Evolutionary conservation across 176 grass and related monocot genomes (phyloP).

Genomic region (Triticum monococcum): DNA sequence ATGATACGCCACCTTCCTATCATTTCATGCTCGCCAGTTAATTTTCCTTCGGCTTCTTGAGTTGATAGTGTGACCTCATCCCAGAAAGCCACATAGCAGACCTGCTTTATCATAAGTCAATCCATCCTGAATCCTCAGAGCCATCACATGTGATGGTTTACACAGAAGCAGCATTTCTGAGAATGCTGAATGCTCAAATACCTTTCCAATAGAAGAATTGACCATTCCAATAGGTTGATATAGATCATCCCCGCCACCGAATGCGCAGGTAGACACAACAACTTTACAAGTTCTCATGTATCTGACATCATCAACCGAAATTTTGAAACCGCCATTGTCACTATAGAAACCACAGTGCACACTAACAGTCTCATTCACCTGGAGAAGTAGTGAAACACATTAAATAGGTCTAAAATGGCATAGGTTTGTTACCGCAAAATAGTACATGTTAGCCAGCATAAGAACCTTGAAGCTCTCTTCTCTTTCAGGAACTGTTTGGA

Average conservation of each 20-base stretch:
- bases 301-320: conserved; percentile 61
- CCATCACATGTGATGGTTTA: conserved; percentile 1
- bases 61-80: conserved; percentile 70
- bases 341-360: conserved; percentile 84
- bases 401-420: background rate
- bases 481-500: conserved; percentile 72
- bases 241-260: conserved; percentile 93
- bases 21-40: conserved; percentile 59
- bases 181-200: conserved; percentile 28
- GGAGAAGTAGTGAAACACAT: conserved; percentile 26
- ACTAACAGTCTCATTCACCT: conserved; percentile 51
- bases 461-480: conserved; percentile 92
- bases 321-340: conserved; percentile 89
- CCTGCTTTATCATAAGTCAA: conserved; percentile 47
- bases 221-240: conserved; percentile 98
- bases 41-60: conserved; percentile 80
- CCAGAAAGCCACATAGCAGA: conserved; percentile 95
- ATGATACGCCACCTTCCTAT: conserved; percentile 82
- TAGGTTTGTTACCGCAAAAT: background rate
- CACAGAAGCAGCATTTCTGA: background rate
- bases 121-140: background rate
- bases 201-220: conserved; percentile 69
- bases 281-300: conserved; percentile 79
- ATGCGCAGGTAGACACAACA: conserved; percentile 86
- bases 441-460: conserved; percentile 4